Percentiles rank a stretch among this genome's conserved stretches.
Conservation (phyloP, 1,139 yeast genomes). For the Yamadazyma triangularis region DNA sequence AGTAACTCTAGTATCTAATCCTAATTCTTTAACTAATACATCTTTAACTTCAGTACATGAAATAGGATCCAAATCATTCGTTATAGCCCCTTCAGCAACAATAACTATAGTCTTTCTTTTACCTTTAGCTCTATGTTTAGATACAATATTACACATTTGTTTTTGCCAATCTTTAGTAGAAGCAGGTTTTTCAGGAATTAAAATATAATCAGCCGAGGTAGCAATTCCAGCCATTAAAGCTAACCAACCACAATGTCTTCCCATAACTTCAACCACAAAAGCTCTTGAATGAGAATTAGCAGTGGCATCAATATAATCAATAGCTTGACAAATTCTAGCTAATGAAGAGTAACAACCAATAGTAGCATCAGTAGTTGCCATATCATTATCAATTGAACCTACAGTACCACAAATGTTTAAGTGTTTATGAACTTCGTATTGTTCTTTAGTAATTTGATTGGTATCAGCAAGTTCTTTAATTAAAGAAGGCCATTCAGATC, state of each 20-base stretch:
- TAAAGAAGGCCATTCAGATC: conserved; percentile 91
- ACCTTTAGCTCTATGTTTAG: conserved; percentile 79
- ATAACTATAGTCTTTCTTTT: conserved; percentile 92
- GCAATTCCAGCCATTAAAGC: conserved; percentile 96
- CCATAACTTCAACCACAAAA: conserved; percentile 97
- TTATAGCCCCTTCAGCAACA: conserved; percentile 97
- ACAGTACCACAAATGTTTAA: conserved; percentile 92
- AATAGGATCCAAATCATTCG: conserved; percentile 75
- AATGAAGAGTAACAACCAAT: conserved; percentile 94
- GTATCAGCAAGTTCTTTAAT: conserved; percentile 60
- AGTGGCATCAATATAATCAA: conserved; percentile 94
- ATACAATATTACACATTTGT: conserved; percentile 65
- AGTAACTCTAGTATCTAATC: conserved; percentile 91
- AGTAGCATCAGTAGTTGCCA: conserved; percentile 94
- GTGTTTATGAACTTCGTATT: conserved; percentile 58
- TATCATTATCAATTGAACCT: conserved; percentile 96
- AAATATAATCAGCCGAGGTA: conserved; percentile 90
- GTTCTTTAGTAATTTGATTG: conserved; percentile 51
- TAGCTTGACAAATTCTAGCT: conserved; percentile 88
- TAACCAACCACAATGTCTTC: conserved; percentile 98
- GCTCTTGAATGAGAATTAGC: conserved; percentile 97
- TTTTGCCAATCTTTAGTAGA: conserved; percentile 68
- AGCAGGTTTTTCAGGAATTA: conserved; percentile 83
- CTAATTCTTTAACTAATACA: conserved; percentile 66
- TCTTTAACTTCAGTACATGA: conserved; percentile 75